phyloP scores from a whole-genome alignment of 805 yeast species.

The Saccharomycopsis sp. region DNA sequence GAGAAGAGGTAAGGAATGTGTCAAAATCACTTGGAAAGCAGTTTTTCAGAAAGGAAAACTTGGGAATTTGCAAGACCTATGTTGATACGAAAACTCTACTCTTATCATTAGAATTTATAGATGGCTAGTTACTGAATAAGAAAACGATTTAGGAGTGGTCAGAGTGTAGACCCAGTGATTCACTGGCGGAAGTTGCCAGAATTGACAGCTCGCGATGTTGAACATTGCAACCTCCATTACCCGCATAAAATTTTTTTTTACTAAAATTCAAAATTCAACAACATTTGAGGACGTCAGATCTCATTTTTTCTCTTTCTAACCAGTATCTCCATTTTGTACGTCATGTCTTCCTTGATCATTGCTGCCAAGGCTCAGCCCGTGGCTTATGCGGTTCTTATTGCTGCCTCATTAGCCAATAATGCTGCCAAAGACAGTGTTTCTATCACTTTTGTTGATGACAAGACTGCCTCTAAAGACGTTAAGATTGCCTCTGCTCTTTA shows the following conservation, averaged over 20 bases:
- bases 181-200: too few relatives aligned
- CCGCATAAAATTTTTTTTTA: neutral
- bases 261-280: neutral
- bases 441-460: slow-evolving; percentile 63
- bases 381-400: slow-evolving; percentile 70
- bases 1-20: neutral
- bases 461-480: slow-evolving; percentile 38
- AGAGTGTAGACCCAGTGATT: too few relatives aligned
- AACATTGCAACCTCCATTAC: neutral
- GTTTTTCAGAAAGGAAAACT: neutral
- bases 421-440: slow-evolving; percentile 40
- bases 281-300: neutral
- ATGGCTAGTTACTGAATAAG: too few relatives aligned
- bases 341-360: slow-evolving; percentile 36
- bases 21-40: neutral
- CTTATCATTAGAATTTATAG: too few relatives aligned
- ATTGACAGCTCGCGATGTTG: too few relatives aligned
- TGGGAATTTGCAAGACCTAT: neutral
- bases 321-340: too few relatives aligned
- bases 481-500: slow-evolving; percentile 34
- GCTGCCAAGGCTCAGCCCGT: slow-evolving; percentile 83
- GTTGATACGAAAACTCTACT: too few relatives aligned
- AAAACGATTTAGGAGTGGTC: too few relatives aligned
- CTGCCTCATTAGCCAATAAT: slow-evolving; percentile 63
- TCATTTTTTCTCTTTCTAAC: too few relatives aligned